These are phyloP conservation scores for Trichoderma hamatum DNA, from an alignment of 2,329 filamentous ascomycete species.

Conservation along the genomic window DNA sequence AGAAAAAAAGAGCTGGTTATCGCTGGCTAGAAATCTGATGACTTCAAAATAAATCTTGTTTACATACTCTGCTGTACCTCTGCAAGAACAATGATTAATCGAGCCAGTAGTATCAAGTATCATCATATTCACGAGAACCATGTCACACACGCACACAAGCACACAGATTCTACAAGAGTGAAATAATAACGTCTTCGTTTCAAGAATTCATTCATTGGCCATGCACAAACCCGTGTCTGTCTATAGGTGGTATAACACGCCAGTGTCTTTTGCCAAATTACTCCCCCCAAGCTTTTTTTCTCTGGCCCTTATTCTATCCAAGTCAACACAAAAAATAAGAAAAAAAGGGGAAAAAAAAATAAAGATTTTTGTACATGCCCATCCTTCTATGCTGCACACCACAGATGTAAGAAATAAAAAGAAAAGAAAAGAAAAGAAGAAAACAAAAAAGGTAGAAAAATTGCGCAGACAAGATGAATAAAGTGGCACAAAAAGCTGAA, in stretches of 20 bases:
- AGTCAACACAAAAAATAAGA: conserved; percentile 12
- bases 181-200: conserved; percentile 8
- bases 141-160: not conserved
- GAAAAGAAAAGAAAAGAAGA: not conserved
- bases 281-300: conserved; percentile 22
- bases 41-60: no score
- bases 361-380: conserved; percentile 26
- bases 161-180: not conserved
- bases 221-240: conserved; percentile 1
- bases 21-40: not conserved
- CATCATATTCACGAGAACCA: not conserved
- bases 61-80: not conserved
- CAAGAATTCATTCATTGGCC: conserved; percentile 26
- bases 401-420: conserved; percentile 20
- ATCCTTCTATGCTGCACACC: conserved; percentile 28
- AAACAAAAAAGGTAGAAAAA: not conserved
- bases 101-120: not conserved
- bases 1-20: not conserved
- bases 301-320: conserved; percentile 29
- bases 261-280: conserved; percentile 24
- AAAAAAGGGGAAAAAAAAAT: not conserved
- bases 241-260: conserved; percentile 12
- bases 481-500: not conserved
- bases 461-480: not conserved
- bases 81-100: not conserved